Evolutionary conservation across 1,284 basidiomycete species (phyloP).

Genomic region (Sanghuangporus baumii): DNA sequence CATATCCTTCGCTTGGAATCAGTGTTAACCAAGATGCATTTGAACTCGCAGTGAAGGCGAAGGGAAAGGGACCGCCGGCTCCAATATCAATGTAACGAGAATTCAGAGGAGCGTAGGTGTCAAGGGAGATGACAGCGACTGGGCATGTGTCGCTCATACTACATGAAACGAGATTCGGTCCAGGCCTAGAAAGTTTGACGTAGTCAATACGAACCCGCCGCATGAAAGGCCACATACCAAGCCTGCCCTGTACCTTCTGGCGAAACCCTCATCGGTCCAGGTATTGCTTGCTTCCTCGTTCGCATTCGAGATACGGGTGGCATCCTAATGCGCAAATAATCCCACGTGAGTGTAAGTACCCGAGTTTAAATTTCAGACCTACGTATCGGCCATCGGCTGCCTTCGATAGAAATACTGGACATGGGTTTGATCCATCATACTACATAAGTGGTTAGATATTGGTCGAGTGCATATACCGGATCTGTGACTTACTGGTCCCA

Average conservation of each 20-base stretch:
- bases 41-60: conserved; percentile 47
- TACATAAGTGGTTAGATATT: conserved; percentile 20
- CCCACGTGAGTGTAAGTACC: neutral
- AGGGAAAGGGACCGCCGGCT: conserved; percentile 52
- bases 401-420: conserved; percentile 68
- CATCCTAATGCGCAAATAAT: conserved; percentile 35
- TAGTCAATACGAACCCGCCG: neutral
- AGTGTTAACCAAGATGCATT: conserved; percentile 53
- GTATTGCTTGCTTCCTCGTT: conserved; percentile 47
- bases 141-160: conserved; percentile 44
- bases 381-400: conserved; percentile 59
- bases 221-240: conserved; percentile 35
- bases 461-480: neutral
- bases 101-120: conserved; percentile 47
- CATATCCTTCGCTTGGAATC: conserved; percentile 40
- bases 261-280: conserved; percentile 55
- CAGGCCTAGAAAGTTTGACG: conserved; percentile 38
- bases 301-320: conserved; percentile 52
- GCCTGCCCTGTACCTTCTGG: conserved; percentile 55
- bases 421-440: conserved; percentile 68
- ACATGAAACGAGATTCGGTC: conserved; percentile 55
- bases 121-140: conserved; percentile 44
- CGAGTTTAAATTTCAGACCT: conserved; percentile 17
- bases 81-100: conserved; percentile 56
- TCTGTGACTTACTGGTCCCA: conserved; percentile 46